Conservation (phyloP, 768 basidiomycete genomes). For the Pleurotus eryngii region DNA sequence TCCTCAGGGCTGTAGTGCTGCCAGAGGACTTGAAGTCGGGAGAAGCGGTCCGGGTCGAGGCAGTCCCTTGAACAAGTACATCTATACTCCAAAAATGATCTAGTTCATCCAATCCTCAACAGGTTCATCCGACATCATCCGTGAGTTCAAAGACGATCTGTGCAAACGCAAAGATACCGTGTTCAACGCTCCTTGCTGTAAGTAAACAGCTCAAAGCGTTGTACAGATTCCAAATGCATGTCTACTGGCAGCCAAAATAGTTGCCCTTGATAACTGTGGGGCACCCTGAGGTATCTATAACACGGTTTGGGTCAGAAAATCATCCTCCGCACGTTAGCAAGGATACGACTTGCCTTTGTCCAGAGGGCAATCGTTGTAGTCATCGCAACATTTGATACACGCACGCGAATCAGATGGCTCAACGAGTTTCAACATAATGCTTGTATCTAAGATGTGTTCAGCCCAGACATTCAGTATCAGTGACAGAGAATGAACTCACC, state of each 20-base stretch:
- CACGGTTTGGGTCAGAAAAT: neutral
- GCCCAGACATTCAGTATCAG: neutral
- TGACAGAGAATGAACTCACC: conserved; percentile 11
- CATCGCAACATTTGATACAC: conserved; percentile 34
- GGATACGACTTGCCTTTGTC: conserved; percentile 22
- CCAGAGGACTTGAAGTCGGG: neutral
- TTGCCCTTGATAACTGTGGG: conserved; percentile 23
- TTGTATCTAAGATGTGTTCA: conserved; percentile 19
- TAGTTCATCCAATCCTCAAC: no score
- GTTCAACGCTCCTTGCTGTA: neutral
- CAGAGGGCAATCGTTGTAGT: conserved; percentile 28
- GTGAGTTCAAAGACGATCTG: no score
- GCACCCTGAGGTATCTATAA: conserved; percentile 23
- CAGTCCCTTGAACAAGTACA: no score
- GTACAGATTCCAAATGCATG: neutral
- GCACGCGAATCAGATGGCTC: conserved; percentile 27
- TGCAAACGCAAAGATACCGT: no score
- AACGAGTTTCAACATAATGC: conserved; percentile 31
- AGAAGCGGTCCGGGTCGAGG: neutral
- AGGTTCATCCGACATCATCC: no score
- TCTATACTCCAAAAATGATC: no score
- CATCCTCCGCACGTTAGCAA: neutral
- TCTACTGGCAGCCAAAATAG: neutral
- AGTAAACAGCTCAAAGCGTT: neutral
- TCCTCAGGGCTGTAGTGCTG: neutral